Evolutionary conservation across 768 basidiomycete species (phyloP).

Genomic region (Candolleomyces aberdarensis): DNA sequence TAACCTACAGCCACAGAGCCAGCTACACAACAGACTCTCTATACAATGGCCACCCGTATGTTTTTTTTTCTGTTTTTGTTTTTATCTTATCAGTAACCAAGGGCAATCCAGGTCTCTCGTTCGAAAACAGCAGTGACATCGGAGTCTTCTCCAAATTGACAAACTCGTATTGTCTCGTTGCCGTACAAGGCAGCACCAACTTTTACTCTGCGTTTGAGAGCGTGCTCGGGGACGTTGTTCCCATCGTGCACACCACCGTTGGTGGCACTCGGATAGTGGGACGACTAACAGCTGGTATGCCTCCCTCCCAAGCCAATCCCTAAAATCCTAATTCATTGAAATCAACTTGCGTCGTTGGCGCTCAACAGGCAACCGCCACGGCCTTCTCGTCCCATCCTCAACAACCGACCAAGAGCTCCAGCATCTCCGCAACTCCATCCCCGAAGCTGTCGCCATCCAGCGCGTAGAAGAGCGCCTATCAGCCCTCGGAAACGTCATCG

Average conservation of each 20-base stretch:
- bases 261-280: conserved; percentile 93
- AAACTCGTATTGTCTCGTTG: conserved; percentile 95
- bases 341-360: not conserved
- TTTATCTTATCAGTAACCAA: conserved; percentile 5
- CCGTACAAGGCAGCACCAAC: conserved; percentile 92
- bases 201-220: conserved; percentile 98
- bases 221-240: conserved; percentile 83
- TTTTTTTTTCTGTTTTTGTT: conserved; percentile 12
- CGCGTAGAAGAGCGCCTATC: conserved; percentile 96
- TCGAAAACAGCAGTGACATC: conserved; percentile 92
- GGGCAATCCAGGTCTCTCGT: conserved; percentile 68
- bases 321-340: not conserved
- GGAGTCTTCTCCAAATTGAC: conserved; percentile 98
- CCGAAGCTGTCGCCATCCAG: conserved; percentile 91
- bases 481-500: conserved; percentile 97
- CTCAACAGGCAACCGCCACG: conserved; percentile 86
- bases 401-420: conserved; percentile 98
- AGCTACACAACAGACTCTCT: conserved; percentile 7
- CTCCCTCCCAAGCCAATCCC: not conserved
- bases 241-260: conserved; percentile 95
- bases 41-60: conserved; percentile 49
- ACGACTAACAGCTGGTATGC: conserved; percentile 82
- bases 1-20: not conserved
- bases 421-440: conserved; percentile 93
- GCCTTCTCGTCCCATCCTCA: conserved; percentile 91